Conservation (phyloP, 2,329 filamentous ascomycete genomes). For the Ilyonectria mors-panacis region DNA sequence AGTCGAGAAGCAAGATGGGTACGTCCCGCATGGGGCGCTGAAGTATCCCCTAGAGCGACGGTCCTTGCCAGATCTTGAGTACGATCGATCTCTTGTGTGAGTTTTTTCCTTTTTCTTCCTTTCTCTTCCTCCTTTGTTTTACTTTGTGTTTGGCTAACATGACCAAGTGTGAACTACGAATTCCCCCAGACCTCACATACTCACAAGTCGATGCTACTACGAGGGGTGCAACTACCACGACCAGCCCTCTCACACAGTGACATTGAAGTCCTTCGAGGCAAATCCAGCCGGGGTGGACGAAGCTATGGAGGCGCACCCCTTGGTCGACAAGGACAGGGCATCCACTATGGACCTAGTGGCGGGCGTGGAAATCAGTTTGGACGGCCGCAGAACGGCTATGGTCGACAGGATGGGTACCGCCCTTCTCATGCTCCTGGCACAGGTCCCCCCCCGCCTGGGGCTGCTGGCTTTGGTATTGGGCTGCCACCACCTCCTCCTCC, state of each 20-base stretch:
- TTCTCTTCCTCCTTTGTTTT: background rate
- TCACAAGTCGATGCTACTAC: conserved; percentile 95
- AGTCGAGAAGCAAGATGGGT: conserved; percentile 85
- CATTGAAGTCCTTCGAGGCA: conserved; percentile 79
- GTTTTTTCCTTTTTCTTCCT: conserved; percentile 48
- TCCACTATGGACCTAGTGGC: conserved; percentile 49
- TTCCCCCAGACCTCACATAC: conserved; percentile 80
- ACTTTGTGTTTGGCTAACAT: conserved; percentile 48
- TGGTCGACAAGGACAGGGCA: conserved; percentile 46
- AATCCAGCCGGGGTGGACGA: conserved; percentile 67
- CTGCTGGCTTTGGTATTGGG: conserved; percentile 53
- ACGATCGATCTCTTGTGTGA: conserved; percentile 89
- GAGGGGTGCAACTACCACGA: conserved; percentile 81
- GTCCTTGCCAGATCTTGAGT: conserved; percentile 82
- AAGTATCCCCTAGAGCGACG: conserved; percentile 81
- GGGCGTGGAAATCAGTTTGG: conserved; percentile 39
- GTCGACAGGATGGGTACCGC: conserved; percentile 35
- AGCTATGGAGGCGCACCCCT: conserved; percentile 47
- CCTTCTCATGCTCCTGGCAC: conserved; percentile 29
- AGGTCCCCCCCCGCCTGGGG: conserved; percentile 52
- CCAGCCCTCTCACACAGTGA: conserved; percentile 83
- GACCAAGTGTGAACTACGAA: conserved; percentile 82
- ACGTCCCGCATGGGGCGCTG: conserved; percentile 88
- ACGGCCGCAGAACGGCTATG: conserved; percentile 42
- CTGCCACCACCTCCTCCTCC: conserved; percentile 52